These are phyloP conservation scores for Stipa capillata DNA, from an alignment of 176 grass and related monocot species.

Conservation along the genomic window DNA sequence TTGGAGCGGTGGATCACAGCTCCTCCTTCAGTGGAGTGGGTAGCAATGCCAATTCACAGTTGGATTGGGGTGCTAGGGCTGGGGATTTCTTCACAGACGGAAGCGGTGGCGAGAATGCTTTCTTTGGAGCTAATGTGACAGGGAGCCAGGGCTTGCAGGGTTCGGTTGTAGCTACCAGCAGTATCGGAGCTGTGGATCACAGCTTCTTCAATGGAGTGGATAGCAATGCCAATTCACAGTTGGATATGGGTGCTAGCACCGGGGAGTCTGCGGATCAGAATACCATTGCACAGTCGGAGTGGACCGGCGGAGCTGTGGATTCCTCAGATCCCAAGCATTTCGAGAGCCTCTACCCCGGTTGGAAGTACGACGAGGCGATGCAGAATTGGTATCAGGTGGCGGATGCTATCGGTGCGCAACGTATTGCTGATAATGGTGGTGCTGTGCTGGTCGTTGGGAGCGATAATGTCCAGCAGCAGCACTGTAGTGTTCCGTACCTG, in stretches of 20 bases:
- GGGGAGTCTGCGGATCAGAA: conserved; percentile 2
- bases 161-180: neutral
- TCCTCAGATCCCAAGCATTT: conserved; percentile 44
- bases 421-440: conserved; percentile 8
- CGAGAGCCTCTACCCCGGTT: conserved; percentile 77
- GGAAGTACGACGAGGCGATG: conserved; percentile 53
- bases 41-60: neutral
- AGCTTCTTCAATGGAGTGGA: conserved; percentile 1
- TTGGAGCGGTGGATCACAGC: neutral
- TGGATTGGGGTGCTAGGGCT: neutral
- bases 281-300: neutral
- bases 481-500: conserved; percentile 27
- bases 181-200: neutral
- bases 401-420: conserved; percentile 16
- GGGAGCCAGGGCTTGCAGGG: neutral
- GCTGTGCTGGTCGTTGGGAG: neutral
- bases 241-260: neutral
- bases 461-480: conserved; percentile 27
- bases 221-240: neutral
- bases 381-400: conserved; percentile 78
- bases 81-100: neutral
- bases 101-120: neutral
- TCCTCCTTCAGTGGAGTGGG: neutral
- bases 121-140: neutral
- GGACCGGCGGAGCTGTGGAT: neutral